A percentile compares a stretch with the other conserved stretches of the same genome.
Evolutionary conservation across 225 moss, liverwort and hornwort species (phyloP).

Genomic region (Bryum argenteum): DNA sequence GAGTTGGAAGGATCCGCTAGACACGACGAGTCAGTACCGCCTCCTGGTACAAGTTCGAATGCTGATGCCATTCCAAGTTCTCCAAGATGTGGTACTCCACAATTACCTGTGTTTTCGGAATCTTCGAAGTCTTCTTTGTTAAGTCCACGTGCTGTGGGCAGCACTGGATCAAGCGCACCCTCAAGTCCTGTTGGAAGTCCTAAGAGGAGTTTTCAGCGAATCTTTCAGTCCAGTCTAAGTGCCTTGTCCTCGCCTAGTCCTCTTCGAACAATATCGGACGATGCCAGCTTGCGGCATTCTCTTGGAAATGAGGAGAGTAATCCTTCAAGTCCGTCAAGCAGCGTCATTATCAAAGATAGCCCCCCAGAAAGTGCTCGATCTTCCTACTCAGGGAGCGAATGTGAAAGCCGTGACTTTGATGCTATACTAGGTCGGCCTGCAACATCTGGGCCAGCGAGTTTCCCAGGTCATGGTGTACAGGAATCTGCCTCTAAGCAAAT

Average conservation of each 20-base stretch:
- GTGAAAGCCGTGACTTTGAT: constrained; percentile 45
- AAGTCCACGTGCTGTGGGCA: constrained; percentile 31
- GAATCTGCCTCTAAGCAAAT: constrained; percentile 10
- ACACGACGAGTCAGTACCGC: constrained; percentile 8
- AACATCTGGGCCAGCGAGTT: constrained; percentile 14
- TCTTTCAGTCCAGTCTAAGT: constrained; percentile 35
- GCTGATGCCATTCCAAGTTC: constrained; percentile 26
- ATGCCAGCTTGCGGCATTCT: constrained; percentile 21
- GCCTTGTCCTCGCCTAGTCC: constrained; percentile 17
- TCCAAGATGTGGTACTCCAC: constrained; percentile 23
- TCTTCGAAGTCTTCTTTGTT: constrained; percentile 32
- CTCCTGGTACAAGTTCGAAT: constrained; percentile 13
- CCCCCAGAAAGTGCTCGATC: constrained; percentile 46
- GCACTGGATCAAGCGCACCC: constrained; percentile 39
- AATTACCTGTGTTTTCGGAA: constrained; percentile 22
- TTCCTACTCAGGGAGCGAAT: constrained; percentile 38
- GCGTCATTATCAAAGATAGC: constrained; percentile 52
- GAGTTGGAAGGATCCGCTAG: constrained; percentile 1
- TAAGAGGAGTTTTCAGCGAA: constrained; percentile 26
- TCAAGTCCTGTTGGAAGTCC: constrained; percentile 41
- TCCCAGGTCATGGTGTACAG: constrained; percentile 8
- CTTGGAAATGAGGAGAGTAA: constrained; percentile 35
- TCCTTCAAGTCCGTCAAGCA: constrained; percentile 49
- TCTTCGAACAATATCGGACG: constrained; percentile 17
- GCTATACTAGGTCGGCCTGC: constrained; percentile 33